Percentiles rank a stretch among this genome's conserved stretches.
Evolutionary conservation across 1,284 basidiomycete species (phyloP).

Genomic region (Cutaneotrichosporon mucoides): DNA sequence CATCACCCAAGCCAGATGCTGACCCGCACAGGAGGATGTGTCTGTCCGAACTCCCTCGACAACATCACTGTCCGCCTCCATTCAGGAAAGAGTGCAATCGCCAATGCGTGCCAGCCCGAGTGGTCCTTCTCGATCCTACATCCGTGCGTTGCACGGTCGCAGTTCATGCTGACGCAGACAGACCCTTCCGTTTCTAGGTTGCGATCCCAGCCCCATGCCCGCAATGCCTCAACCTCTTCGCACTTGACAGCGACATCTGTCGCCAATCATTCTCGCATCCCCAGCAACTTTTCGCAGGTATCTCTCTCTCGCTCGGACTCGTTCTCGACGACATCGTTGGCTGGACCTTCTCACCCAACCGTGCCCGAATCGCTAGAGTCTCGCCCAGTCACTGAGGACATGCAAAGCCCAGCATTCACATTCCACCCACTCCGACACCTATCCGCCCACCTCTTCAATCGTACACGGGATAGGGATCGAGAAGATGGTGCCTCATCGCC

Average conservation of each 20-base stretch:
- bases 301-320: conserved; percentile 39
- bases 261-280: conserved; percentile 22
- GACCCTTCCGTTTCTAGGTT: conserved; percentile 78
- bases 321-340: conserved; percentile 27
- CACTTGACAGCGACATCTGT: conserved; percentile 40
- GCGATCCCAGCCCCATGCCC: conserved; percentile 54
- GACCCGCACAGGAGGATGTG: conserved; percentile 35
- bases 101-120: conserved; percentile 9
- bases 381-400: conserved; percentile 23
- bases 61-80: conserved; percentile 39
- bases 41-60: conserved; percentile 53
- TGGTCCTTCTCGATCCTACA: conserved; percentile 22
- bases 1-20: conserved; percentile 30
- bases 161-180: conserved; percentile 49
- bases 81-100: not conserved
- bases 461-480: conserved; percentile 6
- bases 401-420: conserved; percentile 30
- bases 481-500: conserved; percentile 6
- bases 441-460: conserved; percentile 53
- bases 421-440: conserved; percentile 60
- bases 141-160: conserved; percentile 27
- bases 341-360: conserved; percentile 5
- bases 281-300: conserved; percentile 42
- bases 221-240: conserved; percentile 60
- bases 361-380: not conserved